Percentiles rank a stretch among this genome's conserved stretches.
phyloP scores from a whole-genome alignment of 2,329 filamentous ascomycete genomes.

The Tolypocladium guangdongense region DNA sequence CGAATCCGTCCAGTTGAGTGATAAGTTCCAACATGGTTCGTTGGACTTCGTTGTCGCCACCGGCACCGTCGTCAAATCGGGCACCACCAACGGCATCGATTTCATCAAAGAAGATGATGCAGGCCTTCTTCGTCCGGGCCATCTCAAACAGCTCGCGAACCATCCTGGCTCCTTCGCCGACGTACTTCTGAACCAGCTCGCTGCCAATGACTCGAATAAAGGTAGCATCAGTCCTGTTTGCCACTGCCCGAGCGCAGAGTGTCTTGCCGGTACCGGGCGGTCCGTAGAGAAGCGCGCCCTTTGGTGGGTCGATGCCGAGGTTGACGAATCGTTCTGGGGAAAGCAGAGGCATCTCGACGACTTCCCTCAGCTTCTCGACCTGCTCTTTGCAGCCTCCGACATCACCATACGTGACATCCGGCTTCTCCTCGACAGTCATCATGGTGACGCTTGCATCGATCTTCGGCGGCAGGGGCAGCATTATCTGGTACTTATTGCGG shows the following conservation, averaged over 20 bases:
- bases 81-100: conserved; percentile 94
- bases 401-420: conserved; percentile 97
- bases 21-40: conserved; percentile 97
- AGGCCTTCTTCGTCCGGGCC: conserved; percentile 98
- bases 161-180: conserved; percentile 96
- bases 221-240: conserved; percentile 94
- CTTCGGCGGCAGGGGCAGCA: conserved; percentile 90
- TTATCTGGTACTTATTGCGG: conserved; percentile 97
- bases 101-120: conserved; percentile 96
- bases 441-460: conserved; percentile 98
- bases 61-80: conserved; percentile 91
- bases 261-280: conserved; percentile 99
- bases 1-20: conserved; percentile 93
- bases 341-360: conserved; percentile 95
- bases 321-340: conserved; percentile 96
- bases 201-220: conserved; percentile 98
- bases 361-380: conserved; percentile 96
- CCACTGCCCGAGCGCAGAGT: conserved; percentile 90
- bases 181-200: conserved; percentile 97
- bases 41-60: conserved; percentile 95
- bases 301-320: conserved; percentile 97
- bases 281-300: conserved; percentile 92
- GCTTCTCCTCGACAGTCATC: conserved; percentile 99
- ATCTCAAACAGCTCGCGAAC: conserved; percentile 98
- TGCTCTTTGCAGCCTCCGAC: conserved; percentile 99